Percentiles rank a stretch among this genome's conserved stretches.
Evolutionary conservation across 2,329 filamentous ascomycete species (phyloP).

Genomic region (Pleomassaria siparia): DNA sequence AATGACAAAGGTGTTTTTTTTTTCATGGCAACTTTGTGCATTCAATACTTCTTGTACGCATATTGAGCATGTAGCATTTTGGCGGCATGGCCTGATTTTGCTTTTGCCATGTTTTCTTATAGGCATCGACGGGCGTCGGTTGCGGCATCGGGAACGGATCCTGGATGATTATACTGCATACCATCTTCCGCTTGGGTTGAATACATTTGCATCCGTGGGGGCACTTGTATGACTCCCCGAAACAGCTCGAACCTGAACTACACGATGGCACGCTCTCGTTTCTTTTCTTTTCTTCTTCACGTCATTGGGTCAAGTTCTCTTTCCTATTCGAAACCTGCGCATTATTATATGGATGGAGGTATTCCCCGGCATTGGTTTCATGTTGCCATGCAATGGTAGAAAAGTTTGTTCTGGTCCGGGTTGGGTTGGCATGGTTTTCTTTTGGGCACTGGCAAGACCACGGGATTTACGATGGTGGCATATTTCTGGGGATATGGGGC

Average conservation of each 20-base stretch:
- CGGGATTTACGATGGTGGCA: not conserved
- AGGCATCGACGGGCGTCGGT: constrained; percentile 12
- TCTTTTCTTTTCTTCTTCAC: constrained; percentile 19
- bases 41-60: constrained; percentile 30
- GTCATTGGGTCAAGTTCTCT: constrained; percentile 12
- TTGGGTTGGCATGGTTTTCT: constrained; percentile 4
- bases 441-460: constrained; percentile 11
- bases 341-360: constrained; percentile 18
- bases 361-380: constrained; percentile 9
- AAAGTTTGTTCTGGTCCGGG: constrained; percentile 13
- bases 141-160: constrained; percentile 10
- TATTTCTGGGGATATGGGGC: constrained; percentile 5
- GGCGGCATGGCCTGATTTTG: constrained; percentile 6
- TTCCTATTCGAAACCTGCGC: constrained; percentile 16
- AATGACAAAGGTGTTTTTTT: constrained; percentile 1
- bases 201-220: not conserved
- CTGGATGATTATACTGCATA: constrained; percentile 8
- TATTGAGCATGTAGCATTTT: constrained; percentile 22
- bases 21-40: constrained; percentile 4
- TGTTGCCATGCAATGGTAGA: constrained; percentile 4
- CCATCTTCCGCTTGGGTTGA: constrained; percentile 2
- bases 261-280: constrained; percentile 1
- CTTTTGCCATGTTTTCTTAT: constrained; percentile 15
- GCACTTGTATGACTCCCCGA: not conserved
- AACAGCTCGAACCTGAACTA: constrained; percentile 1